Base-by-base conservation (phyloP, 2,329 filamentous ascomycete genomes). In the Fusarium hostae region DNA sequence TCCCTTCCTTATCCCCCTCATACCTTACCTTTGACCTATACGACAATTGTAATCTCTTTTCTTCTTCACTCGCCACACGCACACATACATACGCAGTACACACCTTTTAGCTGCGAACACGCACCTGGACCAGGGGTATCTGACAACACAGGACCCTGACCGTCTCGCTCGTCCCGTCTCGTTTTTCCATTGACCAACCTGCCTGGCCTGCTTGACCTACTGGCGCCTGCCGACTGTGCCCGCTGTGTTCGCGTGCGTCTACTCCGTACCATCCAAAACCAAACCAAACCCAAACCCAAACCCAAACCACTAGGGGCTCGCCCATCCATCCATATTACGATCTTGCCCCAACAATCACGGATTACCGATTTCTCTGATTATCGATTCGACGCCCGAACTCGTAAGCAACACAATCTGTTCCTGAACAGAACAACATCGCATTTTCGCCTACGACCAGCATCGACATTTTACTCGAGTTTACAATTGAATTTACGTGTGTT, bases 171-270 rank as follows among this genome's bases (percentile, higher is more conserved):
- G 43, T 58, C 35, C 24, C 58, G 66, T 65, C 59, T 66, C 56
- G 59, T 75, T 76, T 72, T 71, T 71, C 70, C 70, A 72, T 65
- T 73, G 73, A 75, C 74, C 68, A 70, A 73, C 74, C 70, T 63
- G 73, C 66, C 73, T 67, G 37, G 34, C 35, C 47, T 45, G 45
- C 10, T 48, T 30, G 45, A n/a, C 26, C 45, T 48, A 20, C 45
- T 30, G 28, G 45, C 20, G 45, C 43, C 39, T 43, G 50, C 58
- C 66, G 55, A 68, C 72, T 70, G 64, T 72, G 74, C 66, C 72
- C 72, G 71, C 70, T 65, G 74, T 75, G 74, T 74, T 74, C 72
- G 68, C 73, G 71, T 74, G 70, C 64, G 70, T 70, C 65, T 55
- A 12, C 52, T 45, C 48, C 32, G 22, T 26, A 51, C 48, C 32